A percentile compares a stretch with the other conserved stretches of the same genome.
Evolutionary conservation across 2,329 filamentous ascomycete species (phyloP).

Genomic region (Cyphellophora attinorum): DNA sequence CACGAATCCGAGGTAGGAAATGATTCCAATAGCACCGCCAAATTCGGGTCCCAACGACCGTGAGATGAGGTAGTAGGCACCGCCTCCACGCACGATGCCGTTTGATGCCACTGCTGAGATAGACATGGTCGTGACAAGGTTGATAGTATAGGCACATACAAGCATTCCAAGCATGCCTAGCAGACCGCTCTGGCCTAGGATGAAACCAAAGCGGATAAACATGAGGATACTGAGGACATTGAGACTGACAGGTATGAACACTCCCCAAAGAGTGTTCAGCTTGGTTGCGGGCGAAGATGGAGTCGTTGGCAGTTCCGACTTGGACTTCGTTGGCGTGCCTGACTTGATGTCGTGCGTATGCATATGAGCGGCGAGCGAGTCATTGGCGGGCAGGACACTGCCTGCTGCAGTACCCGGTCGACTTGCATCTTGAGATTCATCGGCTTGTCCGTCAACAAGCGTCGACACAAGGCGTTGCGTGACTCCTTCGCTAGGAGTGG

Average conservation of each 20-base stretch:
- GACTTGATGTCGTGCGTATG: too few relatives aligned
- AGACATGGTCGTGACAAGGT: conserved; percentile 76
- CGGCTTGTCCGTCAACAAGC: too few relatives aligned
- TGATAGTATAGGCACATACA: conserved; percentile 65
- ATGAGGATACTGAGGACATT: conserved; percentile 87
- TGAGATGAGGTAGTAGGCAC: conserved; percentile 82
- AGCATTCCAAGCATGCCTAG: conserved; percentile 72
- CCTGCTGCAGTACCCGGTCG: too few relatives aligned
- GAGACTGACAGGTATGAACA: conserved; percentile 80
- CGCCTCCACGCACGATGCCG: conserved; percentile 77
- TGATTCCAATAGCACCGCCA: conserved; percentile 75
- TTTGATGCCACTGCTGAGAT: conserved; percentile 85
- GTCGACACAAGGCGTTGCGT: too few relatives aligned
- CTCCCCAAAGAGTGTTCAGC: conserved; percentile 65
- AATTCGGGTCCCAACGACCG: conserved; percentile 80
- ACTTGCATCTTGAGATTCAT: too few relatives aligned
- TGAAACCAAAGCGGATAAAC: conserved; percentile 81
- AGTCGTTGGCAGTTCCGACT: conserved; percentile 1
- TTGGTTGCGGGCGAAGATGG: conserved; percentile 41
- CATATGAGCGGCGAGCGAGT: too few relatives aligned
- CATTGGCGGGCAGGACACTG: too few relatives aligned
- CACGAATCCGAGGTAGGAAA: conserved; percentile 84
- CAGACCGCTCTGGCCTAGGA: conserved; percentile 70
- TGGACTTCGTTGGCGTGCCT: too few relatives aligned
- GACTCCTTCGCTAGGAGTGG: too few relatives aligned